A percentile compares a stretch with the other conserved stretches of the same genome.
phyloP scores from a whole-genome alignment of 2,329 filamentous ascomycete genomes.

The Scortechinia acanthostroma region DNA sequence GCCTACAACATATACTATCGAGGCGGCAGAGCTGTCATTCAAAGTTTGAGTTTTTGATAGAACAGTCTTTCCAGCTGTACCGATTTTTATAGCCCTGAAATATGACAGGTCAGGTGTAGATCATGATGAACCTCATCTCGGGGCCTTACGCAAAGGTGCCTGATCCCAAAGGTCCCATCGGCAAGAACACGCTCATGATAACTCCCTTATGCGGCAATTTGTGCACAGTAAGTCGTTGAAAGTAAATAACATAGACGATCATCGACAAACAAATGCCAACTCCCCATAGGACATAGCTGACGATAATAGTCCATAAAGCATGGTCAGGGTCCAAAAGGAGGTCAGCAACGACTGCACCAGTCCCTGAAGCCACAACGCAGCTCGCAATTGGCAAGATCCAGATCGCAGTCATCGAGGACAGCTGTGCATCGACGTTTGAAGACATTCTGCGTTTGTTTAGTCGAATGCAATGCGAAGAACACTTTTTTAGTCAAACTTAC shows the following conservation, averaged over 20 bases:
- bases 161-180: slow-evolving; percentile 60
- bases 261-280: slow-evolving; percentile 53
- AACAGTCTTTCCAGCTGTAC: slow-evolving; percentile 36
- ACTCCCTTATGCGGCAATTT: slow-evolving; percentile 60
- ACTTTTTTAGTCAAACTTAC: slow-evolving; percentile 18
- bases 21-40: slow-evolving; percentile 26
- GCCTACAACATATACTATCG: slow-evolving; percentile 50
- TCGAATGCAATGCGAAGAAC: slow-evolving; percentile 2
- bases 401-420: slow-evolving; percentile 54
- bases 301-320: slow-evolving; percentile 54
- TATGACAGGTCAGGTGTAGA: slow-evolving; percentile 5
- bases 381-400: slow-evolving; percentile 62
- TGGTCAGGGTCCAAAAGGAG: slow-evolving; percentile 43
- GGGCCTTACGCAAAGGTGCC: slow-evolving; percentile 48
- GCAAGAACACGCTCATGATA: slow-evolving; percentile 62
- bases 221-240: slow-evolving; percentile 60
- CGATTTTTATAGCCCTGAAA: not conserved
- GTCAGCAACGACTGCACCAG: slow-evolving; percentile 55
- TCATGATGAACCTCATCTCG: too few relatives aligned
- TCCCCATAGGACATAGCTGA: slow-evolving; percentile 65
- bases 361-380: slow-evolving; percentile 56
- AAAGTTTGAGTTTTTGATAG: slow-evolving; percentile 33
- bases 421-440: slow-evolving; percentile 22
- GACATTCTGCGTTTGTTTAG: slow-evolving; percentile 8
- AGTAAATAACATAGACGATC: slow-evolving; percentile 61